Percentiles rank a stretch among this genome's conserved stretches.
Evolutionary conservation across 257 asterid species (phyloP).

Genomic region (Solanum sparsipilum): DNA sequence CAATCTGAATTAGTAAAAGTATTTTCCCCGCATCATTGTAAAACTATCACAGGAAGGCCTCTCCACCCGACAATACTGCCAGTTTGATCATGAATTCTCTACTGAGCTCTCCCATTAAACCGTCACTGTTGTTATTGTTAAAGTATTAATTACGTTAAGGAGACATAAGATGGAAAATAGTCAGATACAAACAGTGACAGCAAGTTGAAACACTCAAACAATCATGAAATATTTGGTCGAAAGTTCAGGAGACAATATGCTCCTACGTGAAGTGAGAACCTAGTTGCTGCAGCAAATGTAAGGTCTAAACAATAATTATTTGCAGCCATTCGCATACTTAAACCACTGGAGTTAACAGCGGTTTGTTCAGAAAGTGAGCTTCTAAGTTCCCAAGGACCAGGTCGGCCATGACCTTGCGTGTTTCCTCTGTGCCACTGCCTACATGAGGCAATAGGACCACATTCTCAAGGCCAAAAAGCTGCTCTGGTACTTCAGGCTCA

Average conservation of each 20-base stretch:
- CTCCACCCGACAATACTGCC: neutral
- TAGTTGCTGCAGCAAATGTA: neutral
- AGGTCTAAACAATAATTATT: neutral
- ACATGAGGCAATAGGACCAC: constrained; percentile 71
- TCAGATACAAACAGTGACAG: neutral
- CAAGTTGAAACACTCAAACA: neutral
- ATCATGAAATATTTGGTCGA: neutral
- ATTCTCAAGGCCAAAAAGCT: constrained; percentile 46
- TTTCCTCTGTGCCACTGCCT: constrained; percentile 63
- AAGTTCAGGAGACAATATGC: neutral
- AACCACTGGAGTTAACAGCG: constrained; percentile 54
- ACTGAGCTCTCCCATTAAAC: neutral
- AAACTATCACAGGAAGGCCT: neutral
- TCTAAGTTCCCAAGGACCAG: constrained; percentile 67
- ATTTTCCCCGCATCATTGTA: neutral
- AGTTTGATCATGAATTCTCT: neutral
- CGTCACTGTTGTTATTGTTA: neutral
- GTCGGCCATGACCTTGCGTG: constrained; percentile 65
- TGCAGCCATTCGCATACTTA: constrained; percentile 6
- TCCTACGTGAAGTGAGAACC: neutral
- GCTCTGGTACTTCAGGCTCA: constrained; percentile 68
- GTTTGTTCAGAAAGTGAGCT: constrained; percentile 55
- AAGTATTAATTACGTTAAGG: neutral
- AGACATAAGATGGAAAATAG: neutral
- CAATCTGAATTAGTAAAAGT: neutral